A percentile compares a stretch with the other conserved stretches of the same genome.
These are phyloP conservation scores for Pyricularia sp. DNA, from an alignment of 2,329 filamentous ascomycete genomes.

Conservation along the genomic window DNA sequence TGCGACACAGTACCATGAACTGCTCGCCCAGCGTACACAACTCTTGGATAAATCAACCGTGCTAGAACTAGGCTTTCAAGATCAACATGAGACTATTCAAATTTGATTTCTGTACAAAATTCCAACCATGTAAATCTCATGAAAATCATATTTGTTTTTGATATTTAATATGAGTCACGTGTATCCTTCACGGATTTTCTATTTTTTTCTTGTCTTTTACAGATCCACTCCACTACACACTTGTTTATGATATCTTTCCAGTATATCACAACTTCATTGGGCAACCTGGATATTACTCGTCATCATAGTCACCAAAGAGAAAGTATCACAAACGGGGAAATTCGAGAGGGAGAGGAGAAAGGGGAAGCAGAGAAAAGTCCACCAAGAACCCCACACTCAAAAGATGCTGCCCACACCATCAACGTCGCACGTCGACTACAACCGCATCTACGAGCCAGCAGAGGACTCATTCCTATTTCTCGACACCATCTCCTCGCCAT, in stretches of 20 bases:
- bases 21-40: background rate
- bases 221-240: background rate
- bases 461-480: constrained; percentile 94
- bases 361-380: background rate
- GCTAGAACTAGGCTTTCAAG: no score
- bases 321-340: background rate
- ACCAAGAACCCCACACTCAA: background rate
- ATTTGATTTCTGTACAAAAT: background rate
- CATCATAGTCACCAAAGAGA: background rate
- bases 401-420: constrained; percentile 86
- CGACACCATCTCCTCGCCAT: constrained; percentile 70
- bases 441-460: constrained; percentile 85
- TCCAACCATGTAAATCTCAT: background rate
- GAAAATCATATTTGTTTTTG: no score
- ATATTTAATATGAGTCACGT: background rate
- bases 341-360: no score
- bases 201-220: background rate
- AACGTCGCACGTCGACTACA: constrained; percentile 83
- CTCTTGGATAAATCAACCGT: background rate
- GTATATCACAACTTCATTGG: background rate
- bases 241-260: background rate
- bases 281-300: background rate
- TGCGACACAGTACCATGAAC: no score
- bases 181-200: background rate
- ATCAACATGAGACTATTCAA: background rate